Base-by-base conservation (phyloP, 805 yeast species). In the Lipomyces yamanashiensis region DNA sequence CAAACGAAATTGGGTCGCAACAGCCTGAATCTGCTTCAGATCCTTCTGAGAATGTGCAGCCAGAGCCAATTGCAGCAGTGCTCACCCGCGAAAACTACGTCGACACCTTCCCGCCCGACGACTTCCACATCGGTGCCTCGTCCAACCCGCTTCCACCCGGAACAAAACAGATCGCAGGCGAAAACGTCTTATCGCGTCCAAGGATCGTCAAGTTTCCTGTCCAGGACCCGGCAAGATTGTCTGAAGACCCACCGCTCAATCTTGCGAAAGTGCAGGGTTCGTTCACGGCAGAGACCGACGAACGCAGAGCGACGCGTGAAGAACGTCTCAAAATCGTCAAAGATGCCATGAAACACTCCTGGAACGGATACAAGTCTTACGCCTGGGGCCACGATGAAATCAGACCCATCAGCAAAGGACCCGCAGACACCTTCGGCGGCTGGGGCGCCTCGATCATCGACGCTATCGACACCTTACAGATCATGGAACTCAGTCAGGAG, bases 401-500 rank as follows among this genome's bases (percentile, higher is more conserved):
- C 4, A 66, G 66, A 21, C 85, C 85, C 0, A 51, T 81, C 2
- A 66, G 79, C 1, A 71, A 74, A 17, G 47, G 58, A 33, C n/a
- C 62, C 40, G 60, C 59, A 8, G 78, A 81, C 61, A 77, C 83
- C 1, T 80, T 81, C 65, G 75, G 77, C 49, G 84, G 84, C 1
- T 83, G 85, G 86, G 81, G 85, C 5, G 79, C 84, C 0, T 78
- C 84, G 1, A 74, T 83, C 4, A 75, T 85, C 6, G 88, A 85
- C 63, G 74, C 85, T 0, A 69, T 85, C 41, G 88, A 85, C 67
- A 80, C 87, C 0, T 70, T 85, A 50, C 74, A 73, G 58, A 71
- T 85, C n/a, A 78, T 84, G 80, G 80, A 75, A 8, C 74, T 82
- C 50, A 67, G 70, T 2, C 73, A 73, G 2, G 81, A 82, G 58